A percentile compares a stretch with the other conserved stretches of the same genome.
Conservation (phyloP, 2,329 filamentous ascomycete species). For the Rugonectria rugulosa region DNA sequence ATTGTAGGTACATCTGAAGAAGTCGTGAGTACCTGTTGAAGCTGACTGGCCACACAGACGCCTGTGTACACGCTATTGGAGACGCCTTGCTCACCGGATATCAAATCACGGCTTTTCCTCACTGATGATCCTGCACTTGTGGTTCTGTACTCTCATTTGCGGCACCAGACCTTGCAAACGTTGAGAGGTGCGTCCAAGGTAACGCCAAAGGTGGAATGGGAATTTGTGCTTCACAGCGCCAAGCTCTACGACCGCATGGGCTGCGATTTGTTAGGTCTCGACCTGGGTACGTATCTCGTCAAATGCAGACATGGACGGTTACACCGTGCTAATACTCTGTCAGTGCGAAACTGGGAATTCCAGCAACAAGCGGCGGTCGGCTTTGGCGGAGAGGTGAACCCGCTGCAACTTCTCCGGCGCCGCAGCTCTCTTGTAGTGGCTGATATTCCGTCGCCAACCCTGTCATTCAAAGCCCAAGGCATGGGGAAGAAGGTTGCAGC, state of each 20-base stretch:
- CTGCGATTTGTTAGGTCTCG: constrained; percentile 87
- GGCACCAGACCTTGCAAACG: constrained; percentile 82
- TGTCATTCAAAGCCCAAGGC: constrained; percentile 52
- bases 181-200: constrained; percentile 85
- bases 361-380: constrained; percentile 54
- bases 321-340: constrained; percentile 24
- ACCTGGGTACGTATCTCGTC: constrained; percentile 67
- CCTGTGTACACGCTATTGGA: constrained; percentile 79
- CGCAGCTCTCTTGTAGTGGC: constrained; percentile 82
- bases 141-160: constrained; percentile 84
- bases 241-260: constrained; percentile 89
- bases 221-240: constrained; percentile 87
- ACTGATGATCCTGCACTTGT: constrained; percentile 92
- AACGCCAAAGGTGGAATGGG: constrained; percentile 81
- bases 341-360: constrained; percentile 85
- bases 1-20: constrained; percentile 63
- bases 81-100: constrained; percentile 71
- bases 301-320: neutral
- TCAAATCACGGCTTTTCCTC: constrained; percentile 80
- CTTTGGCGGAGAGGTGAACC: constrained; percentile 64
- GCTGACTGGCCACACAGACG: constrained; percentile 57
- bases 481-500: constrained; percentile 52
- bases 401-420: constrained; percentile 72
- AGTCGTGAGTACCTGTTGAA: neutral
- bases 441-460: constrained; percentile 64